These are phyloP conservation scores for Stagonosporopsis rhizophila DNA, from an alignment of 2,329 filamentous ascomycete species.

Conservation along the genomic window DNA sequence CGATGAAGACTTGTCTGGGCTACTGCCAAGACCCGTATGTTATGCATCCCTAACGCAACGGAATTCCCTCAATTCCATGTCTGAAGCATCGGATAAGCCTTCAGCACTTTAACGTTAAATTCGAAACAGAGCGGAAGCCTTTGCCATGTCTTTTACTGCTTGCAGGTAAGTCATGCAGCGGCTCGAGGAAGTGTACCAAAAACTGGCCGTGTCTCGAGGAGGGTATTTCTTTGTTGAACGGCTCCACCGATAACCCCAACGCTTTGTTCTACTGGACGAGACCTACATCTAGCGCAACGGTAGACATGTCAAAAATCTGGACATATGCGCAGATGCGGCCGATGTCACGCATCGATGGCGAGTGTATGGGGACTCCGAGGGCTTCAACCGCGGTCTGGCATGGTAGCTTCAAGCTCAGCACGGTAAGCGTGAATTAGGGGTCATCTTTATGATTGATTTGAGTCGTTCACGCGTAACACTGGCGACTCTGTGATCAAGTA, in stretches of 20 bases:
- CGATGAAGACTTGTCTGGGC: neutral
- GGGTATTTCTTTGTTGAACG: slow-evolving; percentile 6
- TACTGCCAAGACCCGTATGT: neutral
- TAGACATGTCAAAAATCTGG: neutral
- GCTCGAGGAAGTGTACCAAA: slow-evolving; percentile 8
- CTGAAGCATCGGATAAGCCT: neutral
- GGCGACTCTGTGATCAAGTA: neutral
- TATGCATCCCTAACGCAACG: slow-evolving; percentile 1
- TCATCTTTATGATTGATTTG: neutral
- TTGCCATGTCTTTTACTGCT: neutral
- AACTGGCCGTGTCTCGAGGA: neutral
- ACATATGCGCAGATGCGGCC: neutral
- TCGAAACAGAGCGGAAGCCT: neutral
- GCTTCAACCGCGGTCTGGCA: neutral
- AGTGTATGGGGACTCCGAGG: slow-evolving; percentile 1
- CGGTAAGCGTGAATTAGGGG: neutral
- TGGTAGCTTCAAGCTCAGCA: neutral
- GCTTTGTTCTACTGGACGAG: neutral
- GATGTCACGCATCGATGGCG: neutral
- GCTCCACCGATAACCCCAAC: neutral
- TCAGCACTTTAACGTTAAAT: neutral
- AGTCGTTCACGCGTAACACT: neutral
- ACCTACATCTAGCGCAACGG: neutral
- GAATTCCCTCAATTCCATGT: neutral
- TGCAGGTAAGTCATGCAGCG: neutral